A percentile compares a stretch with the other conserved stretches of the same genome.
phyloP scores from a whole-genome alignment of 2,329 filamentous ascomycete genomes.

The Byssoonygena ceratinophila region DNA sequence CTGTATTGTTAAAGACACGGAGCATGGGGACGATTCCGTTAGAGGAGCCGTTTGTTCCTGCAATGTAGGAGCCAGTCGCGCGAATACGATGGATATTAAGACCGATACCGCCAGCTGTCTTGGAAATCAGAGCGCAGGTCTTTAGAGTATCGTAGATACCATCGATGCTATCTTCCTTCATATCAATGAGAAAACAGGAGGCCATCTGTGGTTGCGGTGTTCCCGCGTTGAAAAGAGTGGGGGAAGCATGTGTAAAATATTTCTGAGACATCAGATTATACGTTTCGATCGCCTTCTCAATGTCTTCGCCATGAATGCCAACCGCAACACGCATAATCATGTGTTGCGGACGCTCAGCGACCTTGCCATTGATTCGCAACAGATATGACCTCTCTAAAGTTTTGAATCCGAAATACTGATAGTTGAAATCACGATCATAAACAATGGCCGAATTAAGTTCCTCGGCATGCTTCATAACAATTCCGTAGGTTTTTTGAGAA shows the following conservation, averaged over 20 bases:
- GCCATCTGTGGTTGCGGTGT: conserved; percentile 90
- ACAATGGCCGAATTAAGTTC: conserved; percentile 98
- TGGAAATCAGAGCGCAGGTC: conserved; percentile 99
- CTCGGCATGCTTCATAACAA: conserved; percentile 88
- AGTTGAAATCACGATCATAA: conserved; percentile 99
- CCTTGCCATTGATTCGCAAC: conserved; percentile 87
- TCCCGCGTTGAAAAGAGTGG: conserved; percentile 94
- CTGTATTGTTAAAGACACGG: conserved; percentile 98
- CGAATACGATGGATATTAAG: conserved; percentile 94
- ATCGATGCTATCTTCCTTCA: conserved; percentile 99
- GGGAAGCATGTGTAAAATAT: conserved; percentile 95
- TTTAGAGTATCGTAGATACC: conserved; percentile 99
- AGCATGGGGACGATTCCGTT: conserved; percentile 98
- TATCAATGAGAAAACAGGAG: conserved; percentile 97
- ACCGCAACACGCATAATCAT: conserved; percentile 99
- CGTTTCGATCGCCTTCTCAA: conserved; percentile 91
- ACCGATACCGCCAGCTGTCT: conserved; percentile 96
- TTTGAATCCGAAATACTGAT: conserved; percentile 99
- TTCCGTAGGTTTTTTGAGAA: conserved; percentile 78
- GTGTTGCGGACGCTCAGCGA: conserved; percentile 94
- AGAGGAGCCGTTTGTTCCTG: conserved; percentile 93
- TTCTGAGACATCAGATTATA: conserved; percentile 99
- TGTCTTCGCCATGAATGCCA: conserved; percentile 88
- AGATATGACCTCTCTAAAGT: conserved; percentile 96
- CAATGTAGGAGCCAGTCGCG: conserved; percentile 95